Evolutionary conservation across 1,284 basidiomycete species (phyloP), one percentile per base, ranked within the genome.

Genomic region (Rhodotorula sp.): DNA sequence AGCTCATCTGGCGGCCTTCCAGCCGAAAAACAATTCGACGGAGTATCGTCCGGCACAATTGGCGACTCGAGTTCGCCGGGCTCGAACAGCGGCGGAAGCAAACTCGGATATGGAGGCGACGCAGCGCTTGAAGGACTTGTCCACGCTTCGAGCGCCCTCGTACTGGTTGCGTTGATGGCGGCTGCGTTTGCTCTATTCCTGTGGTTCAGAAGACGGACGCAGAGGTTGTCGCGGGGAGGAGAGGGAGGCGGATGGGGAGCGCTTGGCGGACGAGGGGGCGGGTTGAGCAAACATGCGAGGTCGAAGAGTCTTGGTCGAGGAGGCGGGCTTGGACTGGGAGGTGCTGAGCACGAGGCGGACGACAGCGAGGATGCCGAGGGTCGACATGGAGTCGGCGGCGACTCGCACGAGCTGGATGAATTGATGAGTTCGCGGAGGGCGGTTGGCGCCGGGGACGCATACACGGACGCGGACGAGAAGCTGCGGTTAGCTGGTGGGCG

Each of bases 131-230:
- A 77, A 89, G 91, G 90, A 24, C 93, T 93, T 80, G 96, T 94
- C 80, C 95, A 96, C 74, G 90, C 92, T 28, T 91, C 91, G 16
- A 93, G 91, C 0, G 90, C 90, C 1, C 88, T 90, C 2, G 82
- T 95, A 31, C 87, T 96, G 44, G 84, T 97, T 50, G 78, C 91
- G 7, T 80, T 96, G 56, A 85, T 96, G 69, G 84, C 85, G 31
- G 78, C 88, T 16, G 84, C 83, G n/a, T 84, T 94, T 53, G 91
- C 87, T 0, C 80, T 84, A 24, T 91, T 89, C 80, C 80, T 92
- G 65, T 90, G 89, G 85, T 88, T 86, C 80, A 85, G 90, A 46
- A 62, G 54, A 34, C 75, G 30, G 69, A 76, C 48, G 20, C 46
- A 13, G 51, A 68, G 55, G 62, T 31, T 60, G 58, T 40, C 20